Evolutionary conservation across 2,329 filamentous ascomycete genomes (phyloP).

Genomic region (Trichoderma koningii): DNA sequence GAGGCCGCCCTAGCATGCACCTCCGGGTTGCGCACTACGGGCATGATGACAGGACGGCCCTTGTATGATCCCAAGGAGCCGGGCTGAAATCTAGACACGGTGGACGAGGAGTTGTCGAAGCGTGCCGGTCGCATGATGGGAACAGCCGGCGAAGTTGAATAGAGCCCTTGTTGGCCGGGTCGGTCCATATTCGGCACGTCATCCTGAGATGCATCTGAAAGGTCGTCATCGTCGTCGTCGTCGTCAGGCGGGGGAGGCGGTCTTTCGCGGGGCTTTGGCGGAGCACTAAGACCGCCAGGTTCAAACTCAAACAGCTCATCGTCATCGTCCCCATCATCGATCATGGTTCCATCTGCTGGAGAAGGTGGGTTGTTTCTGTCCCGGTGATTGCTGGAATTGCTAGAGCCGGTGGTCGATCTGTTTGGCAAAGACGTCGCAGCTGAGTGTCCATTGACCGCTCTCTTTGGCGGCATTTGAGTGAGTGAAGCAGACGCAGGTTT

Average conservation of each 20-base stretch:
- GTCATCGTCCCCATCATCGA: constrained; percentile 36
- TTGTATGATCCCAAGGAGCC: constrained; percentile 57
- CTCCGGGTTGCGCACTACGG: constrained; percentile 52
- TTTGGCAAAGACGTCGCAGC: not conserved
- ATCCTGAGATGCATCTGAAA: constrained; percentile 31
- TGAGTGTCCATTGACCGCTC: constrained; percentile 10
- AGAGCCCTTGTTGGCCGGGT: constrained; percentile 34
- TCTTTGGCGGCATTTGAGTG: constrained; percentile 1
- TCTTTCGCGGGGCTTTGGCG: constrained; percentile 34
- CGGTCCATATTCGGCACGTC: not conserved
- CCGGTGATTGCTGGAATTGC: not conserved
- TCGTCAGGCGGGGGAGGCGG: constrained; percentile 41
- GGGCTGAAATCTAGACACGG: constrained; percentile 41
- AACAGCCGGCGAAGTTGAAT: constrained; percentile 50
- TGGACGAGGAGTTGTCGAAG: constrained; percentile 38
- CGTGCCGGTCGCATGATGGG: constrained; percentile 40
- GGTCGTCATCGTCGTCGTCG: constrained; percentile 44
- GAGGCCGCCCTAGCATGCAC: constrained; percentile 52
- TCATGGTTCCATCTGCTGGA: constrained; percentile 6
- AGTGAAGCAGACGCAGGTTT: not conserved
- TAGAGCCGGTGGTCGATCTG: not conserved
- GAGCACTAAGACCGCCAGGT: constrained; percentile 38
- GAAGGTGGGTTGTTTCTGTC: constrained; percentile 1
- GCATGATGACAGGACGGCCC: constrained; percentile 55
- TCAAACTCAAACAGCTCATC: constrained; percentile 54